Base-by-base conservation (phyloP, 2,329 filamentous ascomycete genomes). In the Xylaria arbuscula region DNA sequence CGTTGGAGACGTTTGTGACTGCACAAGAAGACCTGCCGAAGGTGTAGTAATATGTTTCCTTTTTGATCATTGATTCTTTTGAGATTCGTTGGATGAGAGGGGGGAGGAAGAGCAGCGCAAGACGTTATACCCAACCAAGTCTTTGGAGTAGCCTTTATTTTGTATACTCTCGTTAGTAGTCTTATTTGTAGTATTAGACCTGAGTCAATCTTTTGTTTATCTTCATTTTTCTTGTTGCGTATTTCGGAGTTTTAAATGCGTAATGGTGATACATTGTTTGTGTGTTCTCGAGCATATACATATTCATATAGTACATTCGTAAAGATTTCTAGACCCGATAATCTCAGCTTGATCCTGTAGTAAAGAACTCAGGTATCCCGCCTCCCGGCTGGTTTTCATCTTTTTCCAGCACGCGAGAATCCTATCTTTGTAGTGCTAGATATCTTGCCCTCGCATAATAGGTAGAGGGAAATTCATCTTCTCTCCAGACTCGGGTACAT, bases 1-100 rank as follows among this genome's bases (percentile, higher is more conserved):
- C 72, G 2, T 57, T 89, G 34, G 87, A 90, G 68, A 84, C 84
- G 0, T 89, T 88, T 70, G 81, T 86, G 22, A 89, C 87, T 1
- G 86, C 88, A 1, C 82, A 78, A 13, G 83, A 86, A 68, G 77
- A 82, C 5, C 70, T 84, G 56, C 80, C 82, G 0, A 77, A 69
- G 57, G 60, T 36, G 3, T 58, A 63, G 24, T 65, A 36, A 67
- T 3, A n/a, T 24, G 28, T 17, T 51, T 47, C 28, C 28, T 28
- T 28, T 36, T 17, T 40, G 32, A n/a, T 22, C 32, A 36, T 54
- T 40, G 8, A 36, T 58, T 40, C 7, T 22, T 40, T 32, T 59
- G 19, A 34, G n/a, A 40, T 19, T 24, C 28, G 17, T 40, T 59
- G 32, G 40, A 34, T 38, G 22, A 17, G 42, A 40, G 40, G 42